These are phyloP conservation scores for Zea mays DNA, from an alignment of 176 grass and related monocot genomes.

Conservation along the genomic window DNA sequence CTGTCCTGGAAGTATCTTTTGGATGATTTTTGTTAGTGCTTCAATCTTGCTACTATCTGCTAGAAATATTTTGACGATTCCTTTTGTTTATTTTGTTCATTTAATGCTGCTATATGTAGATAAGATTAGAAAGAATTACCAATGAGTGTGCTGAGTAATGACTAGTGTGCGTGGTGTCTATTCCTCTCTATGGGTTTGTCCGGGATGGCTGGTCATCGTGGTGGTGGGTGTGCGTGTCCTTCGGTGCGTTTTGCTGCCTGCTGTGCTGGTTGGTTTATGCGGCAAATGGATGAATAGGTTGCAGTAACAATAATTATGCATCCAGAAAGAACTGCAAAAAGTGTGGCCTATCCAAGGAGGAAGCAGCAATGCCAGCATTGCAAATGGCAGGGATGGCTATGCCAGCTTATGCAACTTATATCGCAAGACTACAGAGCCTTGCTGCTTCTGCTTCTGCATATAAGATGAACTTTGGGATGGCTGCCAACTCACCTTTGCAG, in stretches of 20 bases:
- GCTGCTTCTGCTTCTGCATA: constrained; percentile 49
- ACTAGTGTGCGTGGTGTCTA: constrained; percentile 53
- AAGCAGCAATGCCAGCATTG: constrained; percentile 83
- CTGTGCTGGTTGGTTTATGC: constrained; percentile 66
- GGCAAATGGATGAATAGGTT: constrained; percentile 84
- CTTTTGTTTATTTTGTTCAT: constrained; percentile 22
- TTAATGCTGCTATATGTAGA: constrained; percentile 17
- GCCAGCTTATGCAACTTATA: constrained; percentile 72
- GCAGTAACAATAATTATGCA: constrained; percentile 99
- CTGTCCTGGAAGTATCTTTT: background rate
- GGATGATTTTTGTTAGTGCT: background rate
- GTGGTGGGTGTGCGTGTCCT: constrained; percentile 59
- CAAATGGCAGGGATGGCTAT: constrained; percentile 72
- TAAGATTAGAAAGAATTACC: constrained; percentile 37
- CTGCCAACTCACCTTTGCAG: constrained; percentile 58
- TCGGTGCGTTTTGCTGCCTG: constrained; percentile 52
- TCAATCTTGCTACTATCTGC: background rate
- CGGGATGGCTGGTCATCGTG: constrained; percentile 52
- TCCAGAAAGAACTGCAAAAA: constrained; percentile 99
- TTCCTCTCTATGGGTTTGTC: constrained; percentile 63
- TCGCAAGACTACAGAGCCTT: constrained; percentile 57
- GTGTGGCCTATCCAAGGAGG: constrained; percentile 88
- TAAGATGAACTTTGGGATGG: constrained; percentile 68
- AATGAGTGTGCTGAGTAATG: constrained; percentile 51
- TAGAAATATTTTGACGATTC: background rate